These are phyloP conservation scores for Knoxia roxburghii DNA, from an alignment of 257 asterid genomes.

Conservation along the genomic window DNA sequence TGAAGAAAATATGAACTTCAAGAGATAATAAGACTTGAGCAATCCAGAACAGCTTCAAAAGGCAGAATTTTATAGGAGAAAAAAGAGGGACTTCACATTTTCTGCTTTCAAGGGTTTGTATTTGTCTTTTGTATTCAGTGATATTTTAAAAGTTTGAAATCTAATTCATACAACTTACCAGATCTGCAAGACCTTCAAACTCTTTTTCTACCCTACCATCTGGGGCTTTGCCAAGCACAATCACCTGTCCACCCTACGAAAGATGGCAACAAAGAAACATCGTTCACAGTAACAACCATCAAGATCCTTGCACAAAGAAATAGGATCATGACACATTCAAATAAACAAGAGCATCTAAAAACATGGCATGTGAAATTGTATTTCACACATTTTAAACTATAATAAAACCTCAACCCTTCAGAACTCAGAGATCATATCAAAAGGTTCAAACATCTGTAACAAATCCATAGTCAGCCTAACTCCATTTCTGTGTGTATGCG, in stretches of 20 bases:
- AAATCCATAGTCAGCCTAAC: not conserved
- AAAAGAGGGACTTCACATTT: not conserved
- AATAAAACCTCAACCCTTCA: too few relatives aligned
- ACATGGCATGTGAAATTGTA: not conserved
- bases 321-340: not conserved
- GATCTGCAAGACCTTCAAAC: conserved; percentile 65
- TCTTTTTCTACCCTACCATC: conserved; percentile 77
- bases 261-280: conserved; percentile 3
- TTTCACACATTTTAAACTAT: too few relatives aligned
- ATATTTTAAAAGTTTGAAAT: not conserved
- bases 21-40: not conserved
- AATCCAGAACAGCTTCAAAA: not conserved
- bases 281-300: not conserved
- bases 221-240: conserved; percentile 76
- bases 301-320: not conserved
- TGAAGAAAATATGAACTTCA: not conserved
- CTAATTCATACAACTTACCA: conserved; percentile 41
- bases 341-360: not conserved
- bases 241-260: conserved; percentile 78
- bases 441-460: not conserved
- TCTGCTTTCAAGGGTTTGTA: not conserved
- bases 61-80: too few relatives aligned
- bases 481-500: not conserved
- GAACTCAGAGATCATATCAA: too few relatives aligned
- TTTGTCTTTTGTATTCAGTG: not conserved